Base-by-base conservation (phyloP, 768 basidiomycete species). In the Hericium erinaceus region DNA sequence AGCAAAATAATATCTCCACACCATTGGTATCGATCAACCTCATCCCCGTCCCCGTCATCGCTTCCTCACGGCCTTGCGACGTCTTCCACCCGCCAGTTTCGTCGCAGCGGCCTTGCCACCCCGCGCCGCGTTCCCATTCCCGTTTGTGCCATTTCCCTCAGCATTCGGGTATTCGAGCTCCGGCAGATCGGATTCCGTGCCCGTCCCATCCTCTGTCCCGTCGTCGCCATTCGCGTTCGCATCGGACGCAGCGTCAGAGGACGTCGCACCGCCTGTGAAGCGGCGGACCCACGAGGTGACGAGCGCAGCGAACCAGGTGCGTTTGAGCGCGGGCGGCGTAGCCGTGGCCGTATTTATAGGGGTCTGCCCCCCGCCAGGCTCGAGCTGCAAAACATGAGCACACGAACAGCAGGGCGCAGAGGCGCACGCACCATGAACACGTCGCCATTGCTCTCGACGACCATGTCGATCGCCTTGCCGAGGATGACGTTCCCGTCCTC, bases 381-480 rank as follows among this genome's bases (percentile, higher is more conserved):
- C 86, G 57, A 83, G 74, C 89, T 92, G 59, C 10, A 55, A 54
- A 57, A 39, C 50, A 49, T 48, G 41, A 54, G 9, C n/a, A 54
- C 33, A 33, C 33, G 33, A 0, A 37, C 52, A 52, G 37, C 37
- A 48, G 39, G 46, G 54, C 50, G 44, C 44, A 33, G 44, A 13
- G 3, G 39, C 50, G 26, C 37, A 78, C 87, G 69, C 67, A 91
- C 89, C 57, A 92, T 77, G 71, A 80, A 93, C 41, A 93, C 89
- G 39, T 84, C 67, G 46, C 79, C 73, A 54, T 64, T 64, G 48
- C 83, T 83, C 58, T 92, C 87, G 11, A 95, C 92, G 18, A 92
- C 77, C 83, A 92, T 83, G 59, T 93, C 90, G 58, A 92, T 73
- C 72, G 73, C 78, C 67, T 77, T 80, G 8, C 77, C 80, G 33